These are phyloP conservation scores for Calonectria hongkongensis DNA, from an alignment of 2,329 filamentous ascomycete genomes.

Conservation along the genomic window DNA sequence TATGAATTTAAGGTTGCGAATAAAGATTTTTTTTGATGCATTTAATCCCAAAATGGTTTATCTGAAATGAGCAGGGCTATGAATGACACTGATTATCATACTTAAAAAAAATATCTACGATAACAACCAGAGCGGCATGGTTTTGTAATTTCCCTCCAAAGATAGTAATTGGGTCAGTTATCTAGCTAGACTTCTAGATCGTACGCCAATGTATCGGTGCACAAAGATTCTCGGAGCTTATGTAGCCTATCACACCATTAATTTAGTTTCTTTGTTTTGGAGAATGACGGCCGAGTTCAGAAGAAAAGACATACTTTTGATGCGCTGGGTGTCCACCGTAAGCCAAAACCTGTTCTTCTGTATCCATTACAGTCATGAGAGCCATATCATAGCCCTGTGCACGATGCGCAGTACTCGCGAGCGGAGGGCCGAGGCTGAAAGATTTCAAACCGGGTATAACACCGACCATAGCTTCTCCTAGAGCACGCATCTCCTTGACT, in stretches of 20 bases:
- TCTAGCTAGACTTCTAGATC: neutral
- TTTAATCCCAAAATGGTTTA: no score
- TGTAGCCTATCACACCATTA: neutral
- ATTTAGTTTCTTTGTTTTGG: neutral
- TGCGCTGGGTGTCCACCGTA: constrained; percentile 6
- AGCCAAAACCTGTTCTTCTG: constrained; percentile 9
- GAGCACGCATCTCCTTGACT: constrained; percentile 7
- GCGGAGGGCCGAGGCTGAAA: constrained; percentile 10
- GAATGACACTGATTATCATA: neutral
- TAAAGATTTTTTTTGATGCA: no score
- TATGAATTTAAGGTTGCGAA: no score
- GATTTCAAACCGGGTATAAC: constrained; percentile 12
- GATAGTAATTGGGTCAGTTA: neutral
- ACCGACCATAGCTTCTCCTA: constrained; percentile 15
- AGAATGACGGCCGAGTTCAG: neutral
- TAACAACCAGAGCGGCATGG: neutral
- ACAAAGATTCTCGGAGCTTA: constrained; percentile 11
- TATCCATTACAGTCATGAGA: constrained; percentile 14
- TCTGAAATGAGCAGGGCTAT: neutral
- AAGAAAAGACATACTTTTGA: neutral
- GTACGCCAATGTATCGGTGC: constrained; percentile 16
- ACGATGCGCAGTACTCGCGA: constrained; percentile 15
- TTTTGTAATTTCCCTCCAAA: neutral
- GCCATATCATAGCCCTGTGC: constrained; percentile 19
- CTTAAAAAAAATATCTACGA: no score